Base-by-base conservation (phyloP, 352 stramenopile species). In the Phytopythium montanum region DNA sequence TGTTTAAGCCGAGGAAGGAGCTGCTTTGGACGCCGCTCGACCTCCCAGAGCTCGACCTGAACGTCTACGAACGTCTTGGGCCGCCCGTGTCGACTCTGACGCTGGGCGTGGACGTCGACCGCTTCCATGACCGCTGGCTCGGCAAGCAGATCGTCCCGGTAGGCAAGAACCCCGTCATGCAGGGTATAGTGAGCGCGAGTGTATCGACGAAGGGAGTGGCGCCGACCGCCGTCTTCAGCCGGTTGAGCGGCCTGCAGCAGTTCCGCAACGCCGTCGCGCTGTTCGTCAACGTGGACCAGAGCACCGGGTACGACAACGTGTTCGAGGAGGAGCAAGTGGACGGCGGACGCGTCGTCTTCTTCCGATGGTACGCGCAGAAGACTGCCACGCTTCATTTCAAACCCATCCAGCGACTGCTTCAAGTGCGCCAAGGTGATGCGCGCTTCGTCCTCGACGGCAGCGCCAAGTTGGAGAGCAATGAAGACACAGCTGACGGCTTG, bases 361-460 rank as follows among this genome's bases (percentile, higher is more conserved):
- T 90, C 59, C 68, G 73, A 31, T 88, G 81, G 81, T 86, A 85
- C 39, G 76, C 68, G 16, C 73, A 76, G n/a, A 54, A 62, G 49
- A 12, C 60, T 65, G 1, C 73, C 71, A 52, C 56, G 73, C 21
- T 41, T n/a, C n/a, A n/a, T n/a, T 69, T 2, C 62, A 69, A 5
- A 70, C 71, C 67, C 31, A 70, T 85, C 31, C 39, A 48, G 52
- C 68, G 74, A 13, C 56, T 88, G n/a, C 34, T 62, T 21, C 36
- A 46, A 0, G 57, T 70, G 3, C 59, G 75, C 49, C 64, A 39
- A 21, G 80, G 79, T 9, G 46, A 82, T 46, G 53, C 60, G 13
- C 9, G 16, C 2, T 56, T 86, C 8, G 64, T 59, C 13, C 52
- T 87, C n/a, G 48, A 81, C 33, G 33, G 33, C 9, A 38, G 33